A percentile compares a stretch with the other conserved stretches of the same genome.
These are phyloP conservation scores for Ceratocystis variospora DNA, from an alignment of 2,329 filamentous ascomycete species.

Conservation along the genomic window DNA sequence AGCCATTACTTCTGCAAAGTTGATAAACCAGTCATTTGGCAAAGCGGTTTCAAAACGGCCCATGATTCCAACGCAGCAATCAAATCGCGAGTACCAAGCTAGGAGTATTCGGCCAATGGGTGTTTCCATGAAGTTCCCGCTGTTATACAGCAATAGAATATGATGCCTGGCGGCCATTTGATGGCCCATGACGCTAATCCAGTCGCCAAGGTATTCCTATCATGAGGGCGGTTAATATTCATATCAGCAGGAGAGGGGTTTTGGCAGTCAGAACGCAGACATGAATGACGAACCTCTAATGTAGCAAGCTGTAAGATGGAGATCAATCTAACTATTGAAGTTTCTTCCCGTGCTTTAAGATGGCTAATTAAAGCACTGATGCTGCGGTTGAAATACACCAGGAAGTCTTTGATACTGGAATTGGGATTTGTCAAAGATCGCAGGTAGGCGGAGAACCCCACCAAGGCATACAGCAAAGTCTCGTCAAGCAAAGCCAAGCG, in stretches of 20 bases:
- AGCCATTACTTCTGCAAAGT: constrained; percentile 35
- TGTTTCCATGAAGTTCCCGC: constrained; percentile 58
- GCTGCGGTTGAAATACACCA: constrained; percentile 82
- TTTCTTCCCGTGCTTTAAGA: constrained; percentile 55
- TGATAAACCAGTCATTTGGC: constrained; percentile 63
- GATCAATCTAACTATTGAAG: constrained; percentile 60
- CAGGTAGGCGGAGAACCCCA: constrained; percentile 82
- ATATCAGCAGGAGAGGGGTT: not conserved
- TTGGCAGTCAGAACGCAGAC: not conserved
- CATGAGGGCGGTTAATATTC: constrained; percentile 19
- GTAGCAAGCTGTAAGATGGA: constrained; percentile 86
- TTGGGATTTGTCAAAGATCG: constrained; percentile 55
- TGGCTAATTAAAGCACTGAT: constrained; percentile 61
- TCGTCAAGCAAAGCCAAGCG: constrained; percentile 60
- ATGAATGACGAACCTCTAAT: constrained; percentile 56
- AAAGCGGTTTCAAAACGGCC: constrained; percentile 63
- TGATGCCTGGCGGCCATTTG: constrained; percentile 80
- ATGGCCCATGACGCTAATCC: constrained; percentile 84
- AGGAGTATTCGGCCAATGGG: constrained; percentile 59
- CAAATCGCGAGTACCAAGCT: constrained; percentile 83
- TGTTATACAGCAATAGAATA: constrained; percentile 62
- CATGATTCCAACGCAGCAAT: constrained; percentile 71
- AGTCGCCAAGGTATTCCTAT: constrained; percentile 89
- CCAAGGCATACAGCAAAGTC: constrained; percentile 70
- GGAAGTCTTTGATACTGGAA: constrained; percentile 65